A percentile compares a stretch with the other conserved stretches of the same genome.
phyloP scores from a whole-genome alignment of 1,284 basidiomycete genomes.

The Melampsora americana region DNA sequence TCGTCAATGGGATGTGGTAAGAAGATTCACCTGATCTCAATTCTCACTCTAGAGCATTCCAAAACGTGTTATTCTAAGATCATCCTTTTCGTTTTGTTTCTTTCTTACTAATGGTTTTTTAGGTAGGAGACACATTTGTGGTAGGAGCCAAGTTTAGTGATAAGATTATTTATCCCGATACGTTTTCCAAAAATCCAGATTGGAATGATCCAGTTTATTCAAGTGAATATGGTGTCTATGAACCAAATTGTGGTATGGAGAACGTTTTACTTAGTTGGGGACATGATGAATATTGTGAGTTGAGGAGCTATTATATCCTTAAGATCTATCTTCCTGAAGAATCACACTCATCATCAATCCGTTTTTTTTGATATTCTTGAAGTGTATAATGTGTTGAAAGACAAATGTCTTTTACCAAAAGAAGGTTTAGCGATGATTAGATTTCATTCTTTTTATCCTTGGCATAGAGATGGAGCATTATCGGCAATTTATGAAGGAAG shows the following conservation, averaged over 20 bases:
- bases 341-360: too few species aligned
- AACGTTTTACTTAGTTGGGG: constrained; percentile 60
- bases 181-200: constrained; percentile 71
- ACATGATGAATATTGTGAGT: constrained; percentile 12
- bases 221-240: constrained; percentile 78
- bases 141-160: background rate
- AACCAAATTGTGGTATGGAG: constrained; percentile 76
- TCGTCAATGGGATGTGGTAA: constrained; percentile 8
- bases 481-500: constrained; percentile 68
- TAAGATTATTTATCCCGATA: background rate
- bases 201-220: constrained; percentile 67
- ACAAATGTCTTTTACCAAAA: constrained; percentile 63
- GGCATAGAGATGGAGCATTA: constrained; percentile 63
- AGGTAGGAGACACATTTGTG: background rate
- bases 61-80: background rate
- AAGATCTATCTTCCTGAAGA: background rate
- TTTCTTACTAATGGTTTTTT: background rate
- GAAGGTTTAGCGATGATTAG: constrained; percentile 86
- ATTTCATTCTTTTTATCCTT: constrained; percentile 90
- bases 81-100: background rate
- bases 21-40: background rate
- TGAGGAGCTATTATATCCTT: too few species aligned
- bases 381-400: constrained; percentile 48
- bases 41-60: background rate
- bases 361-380: constrained; percentile 19